Base-by-base conservation (phyloP, 2,329 filamentous ascomycete genomes). In the Raffaelea arxii region DNA sequence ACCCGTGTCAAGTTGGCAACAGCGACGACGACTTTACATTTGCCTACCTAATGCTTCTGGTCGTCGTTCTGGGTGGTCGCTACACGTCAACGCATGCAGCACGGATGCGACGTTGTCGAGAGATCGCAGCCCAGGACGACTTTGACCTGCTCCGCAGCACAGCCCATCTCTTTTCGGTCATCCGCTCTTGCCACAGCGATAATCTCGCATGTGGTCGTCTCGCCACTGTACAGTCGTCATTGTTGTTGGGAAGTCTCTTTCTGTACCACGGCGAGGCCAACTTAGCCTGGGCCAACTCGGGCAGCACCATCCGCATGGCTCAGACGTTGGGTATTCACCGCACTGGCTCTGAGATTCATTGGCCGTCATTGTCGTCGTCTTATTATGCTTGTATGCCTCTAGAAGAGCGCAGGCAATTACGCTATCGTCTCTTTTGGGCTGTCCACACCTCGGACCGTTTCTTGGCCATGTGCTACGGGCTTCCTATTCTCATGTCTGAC, bases 251-350 rank as follows among this genome's bases (percentile, higher is more conserved):
- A 14, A 41, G 39, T 24, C 12, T 41, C 5, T 41, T 16, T n/a
- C 39, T 41, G 21, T 41, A 41, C 22, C 39, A 41, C 39, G 39
- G 39, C 23, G 39, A 41, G 39, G 24, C 39, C 39, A 41, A 41
- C 12, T 24, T 41, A 16, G 39, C 39, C 10, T 41, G 39, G 39
- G 16, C 23, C 23, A 41, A 41, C 39, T 24, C 22, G 10, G 39
- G 39, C 10, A 25, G 39, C 39, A 41, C 39, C 39, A 22, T 41
- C 10, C 39, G 39, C 39, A 24, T 18, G 3, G 39, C 39, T 24
- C 21, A 41, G 39, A 24, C 39, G 9, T 24, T 41, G 10, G 39
- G 23, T 6, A 22, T 41, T 14, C 39, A 41, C 39, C 10, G n/a
- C 11, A 24, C 12, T 4, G 21, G 23, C 22, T 41, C 39, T 16